Conservation (phyloP, 2,329 filamentous ascomycete species). For the Pseudogymnoascus sp. region DNA sequence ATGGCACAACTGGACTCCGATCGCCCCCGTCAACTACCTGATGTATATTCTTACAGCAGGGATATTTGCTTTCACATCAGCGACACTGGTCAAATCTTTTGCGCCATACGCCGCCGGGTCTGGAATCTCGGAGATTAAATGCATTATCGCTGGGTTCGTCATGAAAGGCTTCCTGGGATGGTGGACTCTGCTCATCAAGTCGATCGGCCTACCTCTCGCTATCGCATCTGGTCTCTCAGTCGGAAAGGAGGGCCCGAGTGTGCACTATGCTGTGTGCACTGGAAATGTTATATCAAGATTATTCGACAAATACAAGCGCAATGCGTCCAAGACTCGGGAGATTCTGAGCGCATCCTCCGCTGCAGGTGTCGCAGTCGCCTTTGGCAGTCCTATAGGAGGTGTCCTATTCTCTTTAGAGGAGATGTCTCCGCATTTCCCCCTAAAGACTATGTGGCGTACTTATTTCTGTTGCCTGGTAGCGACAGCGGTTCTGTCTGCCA, state of each 20-base stretch:
- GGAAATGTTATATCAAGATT: conserved; percentile 92
- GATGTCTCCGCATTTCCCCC: conserved; percentile 92
- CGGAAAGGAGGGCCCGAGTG: conserved; percentile 94
- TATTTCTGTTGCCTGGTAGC: conserved; percentile 97
- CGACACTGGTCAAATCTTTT: conserved; percentile 79
- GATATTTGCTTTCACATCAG: conserved; percentile 73
- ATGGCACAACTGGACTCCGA: conserved; percentile 83
- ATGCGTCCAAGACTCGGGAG: conserved; percentile 89
- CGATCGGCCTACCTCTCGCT: conserved; percentile 78
- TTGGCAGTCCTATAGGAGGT: conserved; percentile 93
- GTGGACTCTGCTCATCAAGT: conserved; percentile 91
- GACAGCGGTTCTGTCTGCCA: conserved; percentile 82
- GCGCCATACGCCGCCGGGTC: conserved; percentile 94
- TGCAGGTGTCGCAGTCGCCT: conserved; percentile 91
- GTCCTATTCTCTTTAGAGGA: conserved; percentile 96
- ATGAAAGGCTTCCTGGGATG: conserved; percentile 97
- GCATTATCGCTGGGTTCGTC: conserved; percentile 95
- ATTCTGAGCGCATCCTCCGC: conserved; percentile 92
- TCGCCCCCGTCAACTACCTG: conserved; percentile 73
- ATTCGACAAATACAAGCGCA: conserved; percentile 86
- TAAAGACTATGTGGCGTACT: conserved; percentile 96
- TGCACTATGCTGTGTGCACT: conserved; percentile 97
- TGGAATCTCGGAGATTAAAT: conserved; percentile 98
- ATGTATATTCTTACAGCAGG: conserved; percentile 83
- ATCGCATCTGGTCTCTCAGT: conserved; percentile 93